Evolutionary conservation across 495 filamentous ascomycete genomes (phyloP).

Genomic region (Neurospora sp.): DNA sequence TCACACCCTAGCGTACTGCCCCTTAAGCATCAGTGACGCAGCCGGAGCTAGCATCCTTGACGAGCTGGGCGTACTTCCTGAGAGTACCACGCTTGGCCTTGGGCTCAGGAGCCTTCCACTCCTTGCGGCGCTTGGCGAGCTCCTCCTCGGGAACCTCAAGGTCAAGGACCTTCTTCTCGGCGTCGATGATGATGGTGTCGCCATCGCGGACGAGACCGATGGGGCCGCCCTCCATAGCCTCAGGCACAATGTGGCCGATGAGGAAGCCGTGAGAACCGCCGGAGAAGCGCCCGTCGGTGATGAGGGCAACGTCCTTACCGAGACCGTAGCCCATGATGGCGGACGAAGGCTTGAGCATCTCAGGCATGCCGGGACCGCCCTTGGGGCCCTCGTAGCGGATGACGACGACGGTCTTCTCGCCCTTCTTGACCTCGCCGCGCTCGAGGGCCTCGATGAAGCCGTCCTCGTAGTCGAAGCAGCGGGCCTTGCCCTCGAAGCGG

Average conservation of each 20-base stretch:
- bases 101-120: slow-evolving; percentile 54
- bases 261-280: slow-evolving; percentile 73
- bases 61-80: slow-evolving; percentile 62
- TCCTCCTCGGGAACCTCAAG: slow-evolving; percentile 51
- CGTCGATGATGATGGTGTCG: slow-evolving; percentile 62
- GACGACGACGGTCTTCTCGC: slow-evolving; percentile 94
- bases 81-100: slow-evolving; percentile 66
- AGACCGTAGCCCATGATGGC: slow-evolving; percentile 83
- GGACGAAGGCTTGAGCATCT: slow-evolving; percentile 76
- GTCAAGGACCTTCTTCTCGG: slow-evolving; percentile 54
- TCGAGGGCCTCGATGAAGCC: slow-evolving; percentile 70
- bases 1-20: neutral
- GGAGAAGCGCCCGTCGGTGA: slow-evolving; percentile 70
- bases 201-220: slow-evolving; percentile 61
- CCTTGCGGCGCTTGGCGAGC: slow-evolving; percentile 51
- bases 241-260: slow-evolving; percentile 66
- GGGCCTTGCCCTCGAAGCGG: slow-evolving; percentile 78
- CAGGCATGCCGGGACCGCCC: slow-evolving; percentile 75
- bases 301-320: slow-evolving; percentile 69
- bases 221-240: slow-evolving; percentile 59
- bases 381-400: slow-evolving; percentile 92
- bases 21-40: slow-evolving; percentile 59
- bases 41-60: slow-evolving; percentile 68
- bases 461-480: slow-evolving; percentile 79
- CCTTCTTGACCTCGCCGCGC: slow-evolving; percentile 79